Conservation (phyloP, 352 stramenopile genomes). For the Globisporangium cederbergense region DNA sequence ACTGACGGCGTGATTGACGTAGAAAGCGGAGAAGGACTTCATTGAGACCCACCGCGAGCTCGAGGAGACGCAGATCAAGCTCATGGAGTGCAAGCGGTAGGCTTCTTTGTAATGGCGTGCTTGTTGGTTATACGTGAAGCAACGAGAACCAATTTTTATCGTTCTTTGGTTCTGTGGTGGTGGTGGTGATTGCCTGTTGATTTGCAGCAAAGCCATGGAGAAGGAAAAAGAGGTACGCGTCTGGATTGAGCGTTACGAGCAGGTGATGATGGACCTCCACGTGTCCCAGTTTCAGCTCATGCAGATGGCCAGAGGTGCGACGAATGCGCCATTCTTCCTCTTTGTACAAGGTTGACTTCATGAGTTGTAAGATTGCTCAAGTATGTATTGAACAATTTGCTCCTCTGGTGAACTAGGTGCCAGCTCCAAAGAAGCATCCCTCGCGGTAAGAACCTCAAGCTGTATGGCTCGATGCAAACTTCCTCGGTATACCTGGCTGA, state of each 20-base stretch:
- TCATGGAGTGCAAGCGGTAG: conserved; percentile 67
- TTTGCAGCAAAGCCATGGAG: conserved; percentile 33
- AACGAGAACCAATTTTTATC: not conserved
- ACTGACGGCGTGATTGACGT: not conserved
- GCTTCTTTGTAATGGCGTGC: not conserved
- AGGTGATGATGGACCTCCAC: conserved; percentile 84
- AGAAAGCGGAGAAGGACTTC: conserved; percentile 78
- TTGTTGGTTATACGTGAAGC: too few species aligned
- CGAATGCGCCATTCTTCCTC: too few species aligned
- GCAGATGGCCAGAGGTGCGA: conserved; percentile 51
- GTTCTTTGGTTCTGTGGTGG: not conserved
- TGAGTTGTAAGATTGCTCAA: too few species aligned
- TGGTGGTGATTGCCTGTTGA: not conserved
- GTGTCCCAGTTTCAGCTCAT: conserved; percentile 67
- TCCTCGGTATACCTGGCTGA: not conserved
- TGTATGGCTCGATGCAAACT: not conserved
- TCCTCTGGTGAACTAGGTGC: conserved; percentile 33
- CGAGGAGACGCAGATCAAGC: conserved; percentile 59
- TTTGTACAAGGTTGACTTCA: too few species aligned
- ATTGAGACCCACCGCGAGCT: conserved; percentile 60
- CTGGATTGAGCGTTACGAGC: conserved; percentile 80
- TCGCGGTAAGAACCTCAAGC: conserved; percentile 32
- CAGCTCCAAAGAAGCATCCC: conserved; percentile 56
- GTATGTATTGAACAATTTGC: not conserved
- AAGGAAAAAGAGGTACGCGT: conserved; percentile 56